phyloP scores from a whole-genome alignment of 768 basidiomycete genomes.

The Solioccasus polychromus region DNA sequence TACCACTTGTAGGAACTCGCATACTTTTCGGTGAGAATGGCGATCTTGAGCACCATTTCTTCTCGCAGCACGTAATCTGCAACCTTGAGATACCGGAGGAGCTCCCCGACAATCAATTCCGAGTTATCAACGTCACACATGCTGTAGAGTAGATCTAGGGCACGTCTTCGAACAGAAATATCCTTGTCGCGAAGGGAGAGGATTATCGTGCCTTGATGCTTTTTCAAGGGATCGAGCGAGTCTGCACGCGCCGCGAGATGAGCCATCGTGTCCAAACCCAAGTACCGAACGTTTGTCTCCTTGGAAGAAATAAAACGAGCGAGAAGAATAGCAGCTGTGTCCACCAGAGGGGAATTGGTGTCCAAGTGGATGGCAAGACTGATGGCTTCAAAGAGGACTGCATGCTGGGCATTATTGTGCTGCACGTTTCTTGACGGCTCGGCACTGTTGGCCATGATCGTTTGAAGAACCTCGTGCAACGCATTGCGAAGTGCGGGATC shows the following conservation, averaged over 20 bases:
- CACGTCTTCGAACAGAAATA: slow-evolving; percentile 91
- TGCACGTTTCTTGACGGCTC: slow-evolving; percentile 94
- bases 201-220: slow-evolving; percentile 94
- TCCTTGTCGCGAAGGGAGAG: slow-evolving; percentile 94
- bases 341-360: slow-evolving; percentile 83
- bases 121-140: slow-evolving; percentile 99
- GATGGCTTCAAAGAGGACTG: slow-evolving; percentile 98
- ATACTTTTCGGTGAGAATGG: slow-evolving; percentile 98
- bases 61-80: slow-evolving; percentile 96
- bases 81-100: slow-evolving; percentile 89
- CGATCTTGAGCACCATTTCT: slow-evolving; percentile 99
- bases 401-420: slow-evolving; percentile 98
- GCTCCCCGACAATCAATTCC: slow-evolving; percentile 92
- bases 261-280: slow-evolving; percentile 97
- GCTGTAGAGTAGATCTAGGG: slow-evolving; percentile 93
- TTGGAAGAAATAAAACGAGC: slow-evolving; percentile 97
- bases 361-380: slow-evolving; percentile 94
- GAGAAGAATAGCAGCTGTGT: slow-evolving; percentile 83
- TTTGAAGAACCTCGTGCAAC: slow-evolving; percentile 80
- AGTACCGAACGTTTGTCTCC: slow-evolving; percentile 97
- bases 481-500: slow-evolving; percentile 76
- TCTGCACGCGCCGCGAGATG: slow-evolving; percentile 95
- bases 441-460: slow-evolving; percentile 86
- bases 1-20: slow-evolving; percentile 99
- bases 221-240: slow-evolving; percentile 88